phyloP scores from a whole-genome alignment of 169 alveolate species.

The Plasmodium sp. region DNA sequence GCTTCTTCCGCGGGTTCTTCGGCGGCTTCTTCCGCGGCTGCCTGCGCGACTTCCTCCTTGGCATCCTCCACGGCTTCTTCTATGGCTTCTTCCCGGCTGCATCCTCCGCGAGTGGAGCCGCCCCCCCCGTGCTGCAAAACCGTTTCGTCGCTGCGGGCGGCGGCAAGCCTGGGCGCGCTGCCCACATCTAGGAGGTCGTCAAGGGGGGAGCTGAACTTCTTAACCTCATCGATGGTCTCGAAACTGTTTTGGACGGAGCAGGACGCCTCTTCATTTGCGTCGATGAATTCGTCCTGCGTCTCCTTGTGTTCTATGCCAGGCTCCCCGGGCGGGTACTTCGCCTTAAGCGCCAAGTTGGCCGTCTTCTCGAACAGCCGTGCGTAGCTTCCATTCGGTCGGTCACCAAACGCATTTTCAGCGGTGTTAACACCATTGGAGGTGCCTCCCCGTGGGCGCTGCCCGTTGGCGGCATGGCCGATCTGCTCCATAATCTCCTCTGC shows the following conservation, averaged over 20 bases:
- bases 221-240: not conserved
- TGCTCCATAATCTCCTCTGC: constrained; percentile 31
- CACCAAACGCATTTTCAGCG: not conserved
- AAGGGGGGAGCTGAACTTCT: not conserved
- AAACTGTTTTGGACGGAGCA: not conserved
- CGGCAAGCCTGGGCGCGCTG: not conserved
- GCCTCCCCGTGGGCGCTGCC: not conserved
- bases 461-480: not conserved
- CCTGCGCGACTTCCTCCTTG: not conserved
- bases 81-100: not conserved
- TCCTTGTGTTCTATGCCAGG: not conserved
- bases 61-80: not conserved
- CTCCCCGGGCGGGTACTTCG: not conserved
- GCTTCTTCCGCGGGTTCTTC: not conserved
- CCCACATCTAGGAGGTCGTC: not conserved
- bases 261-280: not conserved
- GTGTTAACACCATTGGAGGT: not conserved
- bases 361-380: not conserved
- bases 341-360: not conserved
- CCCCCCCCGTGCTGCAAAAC: not conserved
- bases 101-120: not conserved
- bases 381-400: not conserved
- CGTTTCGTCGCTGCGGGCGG: constrained; percentile 1
- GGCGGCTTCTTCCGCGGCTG: not conserved
- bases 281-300: not conserved